Evolutionary conservation across 1,139 yeast species (phyloP).

Genomic region (Sugiyamaella grinbergsii): DNA sequence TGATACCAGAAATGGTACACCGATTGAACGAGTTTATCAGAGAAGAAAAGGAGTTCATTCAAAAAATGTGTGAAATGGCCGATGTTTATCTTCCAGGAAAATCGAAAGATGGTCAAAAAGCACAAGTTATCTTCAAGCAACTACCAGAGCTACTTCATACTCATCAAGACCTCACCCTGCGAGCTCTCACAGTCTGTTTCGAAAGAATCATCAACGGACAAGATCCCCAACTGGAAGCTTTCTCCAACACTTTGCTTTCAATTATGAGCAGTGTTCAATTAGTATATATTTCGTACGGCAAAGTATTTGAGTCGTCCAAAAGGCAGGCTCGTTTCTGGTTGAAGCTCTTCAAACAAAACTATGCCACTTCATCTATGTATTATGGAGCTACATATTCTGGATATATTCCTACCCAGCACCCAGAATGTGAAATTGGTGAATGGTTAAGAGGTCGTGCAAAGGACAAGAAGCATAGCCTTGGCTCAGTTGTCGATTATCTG

Average conservation of each 20-base stretch:
- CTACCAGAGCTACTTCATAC: constrained; percentile 33
- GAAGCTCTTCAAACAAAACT: constrained; percentile 13
- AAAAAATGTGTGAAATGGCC: constrained; percentile 31
- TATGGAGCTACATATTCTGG: constrained; percentile 24
- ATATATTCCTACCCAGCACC: constrained; percentile 31
- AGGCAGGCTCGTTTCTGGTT: constrained; percentile 22
- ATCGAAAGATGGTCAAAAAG: constrained; percentile 23
- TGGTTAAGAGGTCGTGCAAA: constrained; percentile 32
- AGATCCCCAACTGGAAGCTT: constrained; percentile 20
- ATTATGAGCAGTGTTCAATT: constrained; percentile 9
- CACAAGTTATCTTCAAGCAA: constrained; percentile 29
- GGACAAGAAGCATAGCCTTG: constrained; percentile 28
- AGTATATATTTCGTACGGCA: constrained; percentile 15
- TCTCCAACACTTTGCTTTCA: constrained; percentile 16
- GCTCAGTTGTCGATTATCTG: constrained; percentile 31
- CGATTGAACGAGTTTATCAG: constrained; percentile 28
- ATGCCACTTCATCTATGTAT: constrained; percentile 20
- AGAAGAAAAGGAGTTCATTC: constrained; percentile 31
- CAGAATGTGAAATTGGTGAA: constrained; percentile 34
- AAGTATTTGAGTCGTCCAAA: constrained; percentile 11
- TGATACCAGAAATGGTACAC: background rate
- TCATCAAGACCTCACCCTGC: constrained; percentile 31
- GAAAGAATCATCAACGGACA: constrained; percentile 25
- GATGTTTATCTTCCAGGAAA: constrained; percentile 27
- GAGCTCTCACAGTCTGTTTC: constrained; percentile 27